phyloP scores from a whole-genome alignment of 805 yeast species.

The Hagleromyces aurorensis region DNA sequence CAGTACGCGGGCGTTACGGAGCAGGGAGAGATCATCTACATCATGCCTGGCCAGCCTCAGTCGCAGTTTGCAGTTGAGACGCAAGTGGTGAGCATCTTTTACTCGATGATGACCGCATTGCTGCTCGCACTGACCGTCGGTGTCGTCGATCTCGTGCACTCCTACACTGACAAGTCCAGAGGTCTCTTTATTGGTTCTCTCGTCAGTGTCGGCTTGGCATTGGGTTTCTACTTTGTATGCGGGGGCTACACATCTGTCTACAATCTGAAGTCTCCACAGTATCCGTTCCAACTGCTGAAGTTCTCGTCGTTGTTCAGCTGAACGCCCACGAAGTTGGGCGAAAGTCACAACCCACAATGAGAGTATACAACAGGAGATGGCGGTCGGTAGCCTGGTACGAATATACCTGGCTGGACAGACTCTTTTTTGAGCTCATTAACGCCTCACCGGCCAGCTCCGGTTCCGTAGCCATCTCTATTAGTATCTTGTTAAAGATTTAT shows the following conservation, averaged over 20 bases:
- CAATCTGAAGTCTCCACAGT: conserved; percentile 61
- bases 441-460: too few relatives aligned
- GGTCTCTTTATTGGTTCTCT: conserved; percentile 20
- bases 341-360: too few relatives aligned
- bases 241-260: conserved; percentile 61
- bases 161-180: conserved; percentile 31
- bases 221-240: conserved; percentile 47
- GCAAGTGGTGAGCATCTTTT: conserved; percentile 68
- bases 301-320: conserved; percentile 19
- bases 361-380: too few relatives aligned
- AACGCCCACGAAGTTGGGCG: too few relatives aligned
- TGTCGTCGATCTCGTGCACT: conserved; percentile 35
- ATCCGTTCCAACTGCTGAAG: conserved; percentile 59
- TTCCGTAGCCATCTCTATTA: too few relatives aligned
- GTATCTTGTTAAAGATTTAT: too few relatives aligned
- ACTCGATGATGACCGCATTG: conserved; percentile 58
- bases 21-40: conserved; percentile 41
- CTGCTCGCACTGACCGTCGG: conserved; percentile 51
- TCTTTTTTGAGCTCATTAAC: too few relatives aligned
- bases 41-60: conserved; percentile 58
- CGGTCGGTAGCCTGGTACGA: too few relatives aligned
- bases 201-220: conserved; percentile 42
- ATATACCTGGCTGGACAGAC: too few relatives aligned
- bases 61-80: conserved; percentile 83
- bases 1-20: conserved; percentile 41